phyloP scores from a whole-genome alignment of 2,329 filamentous ascomycete genomes.

The Ophiostoma australiae region DNA sequence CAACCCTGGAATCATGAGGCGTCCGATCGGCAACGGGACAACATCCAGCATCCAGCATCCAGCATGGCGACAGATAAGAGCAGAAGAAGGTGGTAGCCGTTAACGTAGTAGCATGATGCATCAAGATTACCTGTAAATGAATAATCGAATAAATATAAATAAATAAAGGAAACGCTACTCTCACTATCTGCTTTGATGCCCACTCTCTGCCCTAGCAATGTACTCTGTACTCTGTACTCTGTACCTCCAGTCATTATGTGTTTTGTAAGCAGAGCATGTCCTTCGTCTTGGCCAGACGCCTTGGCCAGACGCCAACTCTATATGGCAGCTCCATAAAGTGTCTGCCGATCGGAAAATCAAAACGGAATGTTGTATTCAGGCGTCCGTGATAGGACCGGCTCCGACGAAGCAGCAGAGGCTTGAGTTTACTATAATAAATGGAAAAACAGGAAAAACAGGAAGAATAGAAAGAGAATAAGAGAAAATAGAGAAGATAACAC shows the following conservation, averaged over 20 bases:
- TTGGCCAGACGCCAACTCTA: constrained; percentile 10
- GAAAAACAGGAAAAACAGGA: neutral
- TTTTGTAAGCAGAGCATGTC: neutral
- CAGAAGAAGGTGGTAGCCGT: constrained; percentile 6
- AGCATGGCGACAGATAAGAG: neutral
- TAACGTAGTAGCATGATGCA: constrained; percentile 1
- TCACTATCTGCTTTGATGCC: neutral
- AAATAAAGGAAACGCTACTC: neutral
- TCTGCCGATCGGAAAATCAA: constrained; percentile 10
- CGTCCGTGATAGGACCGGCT: constrained; percentile 12
- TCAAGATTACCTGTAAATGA: neutral
- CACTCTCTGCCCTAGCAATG: neutral
- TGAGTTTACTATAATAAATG: neutral
- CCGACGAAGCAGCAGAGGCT: neutral
- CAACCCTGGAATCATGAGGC: neutral
- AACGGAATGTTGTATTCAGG: constrained; percentile 14
- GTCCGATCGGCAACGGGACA: neutral
- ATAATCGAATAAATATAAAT: neutral
- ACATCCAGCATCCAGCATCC: neutral
- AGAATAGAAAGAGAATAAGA: neutral
- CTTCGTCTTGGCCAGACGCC: neutral
- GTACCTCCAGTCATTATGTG: too few species aligned
- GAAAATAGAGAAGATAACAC: neutral
- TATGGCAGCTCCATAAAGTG: neutral
- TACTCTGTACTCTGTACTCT: neutral